Conservation (phyloP, 2,329 filamentous ascomycete species). For the Ascochyta fabae region DNA sequence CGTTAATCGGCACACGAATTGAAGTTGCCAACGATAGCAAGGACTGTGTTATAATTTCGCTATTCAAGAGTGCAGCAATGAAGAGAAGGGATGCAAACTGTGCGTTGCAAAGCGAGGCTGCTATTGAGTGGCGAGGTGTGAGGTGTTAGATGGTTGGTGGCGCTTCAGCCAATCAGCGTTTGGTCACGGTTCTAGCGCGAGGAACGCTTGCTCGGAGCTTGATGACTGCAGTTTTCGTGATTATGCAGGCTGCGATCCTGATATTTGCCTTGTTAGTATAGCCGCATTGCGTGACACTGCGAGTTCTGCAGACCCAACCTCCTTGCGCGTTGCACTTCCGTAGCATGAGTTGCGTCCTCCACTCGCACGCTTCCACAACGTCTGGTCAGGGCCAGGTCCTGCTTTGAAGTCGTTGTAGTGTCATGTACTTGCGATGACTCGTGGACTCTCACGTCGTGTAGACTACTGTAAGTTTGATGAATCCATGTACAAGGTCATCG, state of each 20-base stretch:
- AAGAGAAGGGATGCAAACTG: background rate
- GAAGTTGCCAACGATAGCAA: slow-evolving; percentile 1
- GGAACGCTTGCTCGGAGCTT: background rate
- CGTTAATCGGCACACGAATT: slow-evolving; percentile 11
- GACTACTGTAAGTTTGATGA: background rate
- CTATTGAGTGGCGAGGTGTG: background rate
- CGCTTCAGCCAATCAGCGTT: slow-evolving; percentile 7
- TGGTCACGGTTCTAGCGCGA: background rate
- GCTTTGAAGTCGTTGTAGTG: background rate
- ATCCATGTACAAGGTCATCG: background rate
- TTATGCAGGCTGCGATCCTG: slow-evolving; percentile 3
- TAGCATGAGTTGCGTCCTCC: background rate
- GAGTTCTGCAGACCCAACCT: background rate
- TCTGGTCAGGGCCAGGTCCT: background rate
- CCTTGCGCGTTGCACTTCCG: too few species aligned
- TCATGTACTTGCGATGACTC: background rate
- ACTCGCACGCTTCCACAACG: background rate
- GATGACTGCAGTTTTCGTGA: slow-evolving; percentile 2
- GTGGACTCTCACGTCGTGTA: background rate
- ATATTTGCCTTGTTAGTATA: background rate
- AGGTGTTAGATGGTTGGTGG: background rate
- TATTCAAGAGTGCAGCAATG: background rate
- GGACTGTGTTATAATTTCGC: background rate
- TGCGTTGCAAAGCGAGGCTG: background rate
- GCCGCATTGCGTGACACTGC: background rate